A percentile compares a stretch with the other conserved stretches of the same genome.
These are phyloP conservation scores for Knoxia roxburghii DNA, from an alignment of 257 asterid species.

Conservation along the genomic window DNA sequence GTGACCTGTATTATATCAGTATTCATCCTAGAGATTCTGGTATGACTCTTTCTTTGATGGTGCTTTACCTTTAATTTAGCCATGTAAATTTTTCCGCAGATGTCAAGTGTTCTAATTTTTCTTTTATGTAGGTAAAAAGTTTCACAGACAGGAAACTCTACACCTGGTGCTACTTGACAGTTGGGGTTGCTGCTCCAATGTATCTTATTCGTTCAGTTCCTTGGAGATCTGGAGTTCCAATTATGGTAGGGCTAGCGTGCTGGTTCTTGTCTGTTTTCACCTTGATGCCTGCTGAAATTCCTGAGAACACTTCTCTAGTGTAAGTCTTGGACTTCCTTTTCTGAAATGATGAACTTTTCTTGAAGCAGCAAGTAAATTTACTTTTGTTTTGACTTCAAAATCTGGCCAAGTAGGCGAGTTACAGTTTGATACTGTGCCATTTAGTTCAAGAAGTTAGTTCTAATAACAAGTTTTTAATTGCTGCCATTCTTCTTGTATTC, in stretches of 20 bases:
- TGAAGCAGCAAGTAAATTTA: background rate
- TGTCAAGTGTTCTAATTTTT: constrained; percentile 17
- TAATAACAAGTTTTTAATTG: background rate
- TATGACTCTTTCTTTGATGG: constrained; percentile 23
- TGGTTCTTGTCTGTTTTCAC: constrained; percentile 84
- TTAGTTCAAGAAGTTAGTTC: background rate
- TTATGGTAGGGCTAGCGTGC: constrained; percentile 61
- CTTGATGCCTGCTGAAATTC: constrained; percentile 98
- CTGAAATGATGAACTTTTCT: background rate
- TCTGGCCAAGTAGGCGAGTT: background rate
- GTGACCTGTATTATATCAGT: constrained; percentile 47
- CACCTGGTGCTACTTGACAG: constrained; percentile 76
- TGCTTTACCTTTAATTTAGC: constrained; percentile 12
- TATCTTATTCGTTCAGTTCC: constrained; percentile 54
- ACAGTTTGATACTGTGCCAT: background rate
- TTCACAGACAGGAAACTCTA: constrained; percentile 77
- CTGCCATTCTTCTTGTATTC: background rate
- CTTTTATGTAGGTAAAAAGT: constrained; percentile 69
- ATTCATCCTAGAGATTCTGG: constrained; percentile 89
- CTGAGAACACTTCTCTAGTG: constrained; percentile 86
- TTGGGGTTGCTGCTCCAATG: constrained; percentile 60
- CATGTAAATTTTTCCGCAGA: constrained; percentile 12
- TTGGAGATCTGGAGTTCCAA: constrained; percentile 49
- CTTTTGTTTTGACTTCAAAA: background rate
- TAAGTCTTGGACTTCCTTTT: constrained; percentile 30